These are phyloP conservation scores for Hordeum vulgare DNA, from an alignment of 176 grass and related monocot species.

Conservation along the genomic window MorexV3_pseudomolecules_assembly NC_058522.1:572436677-572437176, in stretches of 20 bases:
- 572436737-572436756: not conserved
- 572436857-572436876: not conserved
- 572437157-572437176: too few relatives aligned
- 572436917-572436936: not conserved
- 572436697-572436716: not conserved
- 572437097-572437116: too few relatives aligned
- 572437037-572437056: not conserved
- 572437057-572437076: too few relatives aligned
- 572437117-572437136: too few relatives aligned
- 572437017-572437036: not conserved
- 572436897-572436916: not conserved
- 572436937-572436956: not conserved
- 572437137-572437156: too few relatives aligned
- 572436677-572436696: not conserved
- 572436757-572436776: slow-evolving; percentile 18
- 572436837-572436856: not conserved
- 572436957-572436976: not conserved
- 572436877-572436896: not conserved
- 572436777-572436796: not conserved
- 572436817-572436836: not conserved
- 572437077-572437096: too few relatives aligned
- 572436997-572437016: not conserved
- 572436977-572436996: not conserved
- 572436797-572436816: slow-evolving; percentile 17
- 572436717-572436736: not conserved